Evolutionary conservation across 331 rosid species (phyloP), one percentile per base, ranked within the genome.

Genomic region (Malus hybrid): DNA sequence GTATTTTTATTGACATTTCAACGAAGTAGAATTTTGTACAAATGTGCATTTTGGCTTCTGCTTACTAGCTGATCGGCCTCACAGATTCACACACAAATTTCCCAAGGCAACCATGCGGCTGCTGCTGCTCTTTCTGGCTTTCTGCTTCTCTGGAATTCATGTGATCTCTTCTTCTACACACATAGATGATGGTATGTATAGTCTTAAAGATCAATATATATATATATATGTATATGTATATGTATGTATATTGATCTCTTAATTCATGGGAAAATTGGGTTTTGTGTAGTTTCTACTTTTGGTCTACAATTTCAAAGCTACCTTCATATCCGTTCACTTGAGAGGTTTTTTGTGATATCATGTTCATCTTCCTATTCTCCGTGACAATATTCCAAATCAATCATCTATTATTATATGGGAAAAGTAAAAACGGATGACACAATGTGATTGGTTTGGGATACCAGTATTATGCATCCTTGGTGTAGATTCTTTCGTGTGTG

Each of bases 101-200:
- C 60, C 14, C 46, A 86, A 88, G 93, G 83, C 74, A 55, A 75
- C 76, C 68, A 32, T 80, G 65, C 18, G 22, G 63, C 56, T 82
- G 68, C 79, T 81, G 68, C 79, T 80, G 78, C 84, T 92, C 61
- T 77, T 84, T 81, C 78, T 88, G 83, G 86, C 85, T 70, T 36
- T 89, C 55, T 81, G 81, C 74, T 82, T 63, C 74, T 81, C 85
- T 55, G 76, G 88, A 66, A 71, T 85, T 78, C 79, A 81, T 50
- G 33, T 77, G 34, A 48, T 72, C 55, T 64, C 56, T 48, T 88
- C 96, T n/a, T 16, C 55, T 18, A 88, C 96, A 34, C 77, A 90
- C 70, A 52, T 88, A 60, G 75, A 36, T 76, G 97, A 89, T 36
- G 90, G 97, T 92, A 86, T 74, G 58, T 52, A 16, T 16, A 52